A percentile compares a stretch with the other conserved stretches of the same genome.
These are phyloP conservation scores for Xanthoconium purpureum DNA, from an alignment of 768 basidiomycete species.

Conservation along the genomic window DNA sequence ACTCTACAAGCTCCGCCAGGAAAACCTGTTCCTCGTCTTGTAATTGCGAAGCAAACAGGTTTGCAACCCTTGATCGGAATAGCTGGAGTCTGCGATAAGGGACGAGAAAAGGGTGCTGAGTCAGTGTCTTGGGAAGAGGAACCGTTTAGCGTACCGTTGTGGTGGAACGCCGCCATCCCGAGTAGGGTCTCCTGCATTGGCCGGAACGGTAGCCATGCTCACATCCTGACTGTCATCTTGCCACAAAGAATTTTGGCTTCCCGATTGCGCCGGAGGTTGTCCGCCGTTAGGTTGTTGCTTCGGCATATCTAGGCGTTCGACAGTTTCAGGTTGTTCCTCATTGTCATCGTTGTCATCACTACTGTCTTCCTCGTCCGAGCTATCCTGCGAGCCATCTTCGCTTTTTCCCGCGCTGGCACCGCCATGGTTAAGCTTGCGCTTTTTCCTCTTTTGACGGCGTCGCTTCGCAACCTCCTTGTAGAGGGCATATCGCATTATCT, in stretches of 20 bases:
- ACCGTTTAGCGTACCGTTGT: slow-evolving; percentile 52
- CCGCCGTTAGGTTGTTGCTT: slow-evolving; percentile 26
- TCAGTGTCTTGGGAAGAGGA: slow-evolving; percentile 2
- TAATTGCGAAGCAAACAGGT: slow-evolving; percentile 61
- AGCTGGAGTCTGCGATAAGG: slow-evolving; percentile 55
- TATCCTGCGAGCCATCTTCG: slow-evolving; percentile 42
- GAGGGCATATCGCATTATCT: slow-evolving; percentile 93
- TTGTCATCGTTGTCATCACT: slow-evolving; percentile 45
- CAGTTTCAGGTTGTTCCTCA: slow-evolving; percentile 32
- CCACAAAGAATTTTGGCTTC: slow-evolving; percentile 58
- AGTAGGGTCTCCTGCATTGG: slow-evolving; percentile 33
- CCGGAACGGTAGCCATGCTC: slow-evolving; percentile 53
- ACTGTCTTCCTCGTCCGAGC: slow-evolving; percentile 38
- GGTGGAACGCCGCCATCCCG: slow-evolving; percentile 46
- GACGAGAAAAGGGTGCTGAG: neutral
- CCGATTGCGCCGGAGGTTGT: slow-evolving; percentile 27
- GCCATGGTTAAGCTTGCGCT: slow-evolving; percentile 79
- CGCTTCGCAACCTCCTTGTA: slow-evolving; percentile 96
- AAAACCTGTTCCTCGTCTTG: slow-evolving; percentile 78
- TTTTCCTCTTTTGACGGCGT: slow-evolving; percentile 63
- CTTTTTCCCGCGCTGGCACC: slow-evolving; percentile 50
- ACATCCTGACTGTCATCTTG: slow-evolving; percentile 66
- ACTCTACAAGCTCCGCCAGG: slow-evolving; percentile 63
- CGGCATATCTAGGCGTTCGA: slow-evolving; percentile 52
- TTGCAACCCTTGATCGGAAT: slow-evolving; percentile 77